Conservation (phyloP, 75 land plant species). For the Picea glauca region DNA sequence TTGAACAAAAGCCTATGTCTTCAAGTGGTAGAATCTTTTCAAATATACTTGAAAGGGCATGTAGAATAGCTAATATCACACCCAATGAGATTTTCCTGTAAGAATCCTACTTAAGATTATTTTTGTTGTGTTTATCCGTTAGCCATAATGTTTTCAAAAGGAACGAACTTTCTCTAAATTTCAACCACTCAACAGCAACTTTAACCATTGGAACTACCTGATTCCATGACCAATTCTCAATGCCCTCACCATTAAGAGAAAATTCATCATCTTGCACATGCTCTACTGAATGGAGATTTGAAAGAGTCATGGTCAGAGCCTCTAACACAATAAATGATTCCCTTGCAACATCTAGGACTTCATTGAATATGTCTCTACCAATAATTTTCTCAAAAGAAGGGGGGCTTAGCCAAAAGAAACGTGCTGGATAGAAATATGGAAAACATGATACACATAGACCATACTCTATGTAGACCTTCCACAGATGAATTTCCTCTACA, state of each 20-base stretch:
- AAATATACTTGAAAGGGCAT: constrained; percentile 60
- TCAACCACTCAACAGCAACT: constrained; percentile 63
- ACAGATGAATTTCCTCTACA: no score
- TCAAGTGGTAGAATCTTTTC: constrained; percentile 43
- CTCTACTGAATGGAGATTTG: no score
- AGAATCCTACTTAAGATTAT: neutral
- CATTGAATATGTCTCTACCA: no score
- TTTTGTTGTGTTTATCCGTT: neutral
- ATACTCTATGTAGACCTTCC: no score
- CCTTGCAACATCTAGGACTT: no score
- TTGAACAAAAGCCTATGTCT: neutral
- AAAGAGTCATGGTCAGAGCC: no score
- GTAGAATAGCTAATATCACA: constrained; percentile 61
- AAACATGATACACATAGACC: no score
- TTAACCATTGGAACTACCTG: constrained; percentile 72
- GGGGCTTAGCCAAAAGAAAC: no score
- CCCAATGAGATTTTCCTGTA: constrained; percentile 25
- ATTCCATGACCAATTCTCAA: constrained; percentile 78
- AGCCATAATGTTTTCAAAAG: constrained; percentile 1
- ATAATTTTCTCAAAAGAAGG: no score
- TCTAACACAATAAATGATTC: no score
- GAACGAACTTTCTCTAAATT: constrained; percentile 17
- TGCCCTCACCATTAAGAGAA: constrained; percentile 13
- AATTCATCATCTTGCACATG: no score
- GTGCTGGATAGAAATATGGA: no score